Percentiles rank a stretch among this genome's conserved stretches.
Evolutionary conservation across 164 flowering plant genomes (phyloP).

Genomic region (Piper longum): DNA sequence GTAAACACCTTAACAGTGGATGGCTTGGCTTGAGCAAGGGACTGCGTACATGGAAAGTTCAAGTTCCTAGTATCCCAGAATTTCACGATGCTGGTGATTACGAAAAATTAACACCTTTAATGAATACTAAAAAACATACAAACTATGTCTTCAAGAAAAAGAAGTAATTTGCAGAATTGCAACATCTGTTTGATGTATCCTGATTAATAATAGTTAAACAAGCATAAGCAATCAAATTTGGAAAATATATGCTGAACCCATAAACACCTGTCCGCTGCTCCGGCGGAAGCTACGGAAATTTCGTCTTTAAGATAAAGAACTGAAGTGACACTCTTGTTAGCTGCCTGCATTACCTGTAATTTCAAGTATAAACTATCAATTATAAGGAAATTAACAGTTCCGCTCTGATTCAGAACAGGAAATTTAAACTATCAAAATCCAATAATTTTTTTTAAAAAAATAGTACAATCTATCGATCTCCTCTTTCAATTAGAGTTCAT

Average conservation of each 20-base stretch:
- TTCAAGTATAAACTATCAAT: background rate
- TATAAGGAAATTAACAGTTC: too few relatives aligned
- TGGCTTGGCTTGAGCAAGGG: conserved; percentile 28
- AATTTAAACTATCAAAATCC: too few relatives aligned
- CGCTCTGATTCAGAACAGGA: too few relatives aligned
- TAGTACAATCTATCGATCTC: too few relatives aligned
- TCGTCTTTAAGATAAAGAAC: conserved; percentile 87
- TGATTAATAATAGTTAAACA: too few relatives aligned
- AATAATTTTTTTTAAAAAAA: too few relatives aligned
- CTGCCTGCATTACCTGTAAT: conserved; percentile 32
- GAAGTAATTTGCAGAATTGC: too few relatives aligned
- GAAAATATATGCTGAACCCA: too few relatives aligned
- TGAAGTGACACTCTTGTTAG: conserved; percentile 85
- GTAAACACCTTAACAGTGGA: conserved; percentile 33
- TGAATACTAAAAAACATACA: background rate
- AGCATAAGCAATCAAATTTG: too few relatives aligned
- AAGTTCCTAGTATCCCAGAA: conserved; percentile 85
- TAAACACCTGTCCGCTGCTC: conserved; percentile 75
- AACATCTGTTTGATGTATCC: too few relatives aligned
- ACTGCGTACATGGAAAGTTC: conserved; percentile 35
- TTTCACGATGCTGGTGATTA: conserved; percentile 52
- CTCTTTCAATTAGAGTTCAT: too few relatives aligned
- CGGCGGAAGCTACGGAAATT: conserved; percentile 80
- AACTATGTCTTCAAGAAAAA: background rate
- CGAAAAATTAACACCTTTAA: too few relatives aligned